Conservation (phyloP, 2,329 filamentous ascomycete species). For the Rhynchosporium graminicola region DNA sequence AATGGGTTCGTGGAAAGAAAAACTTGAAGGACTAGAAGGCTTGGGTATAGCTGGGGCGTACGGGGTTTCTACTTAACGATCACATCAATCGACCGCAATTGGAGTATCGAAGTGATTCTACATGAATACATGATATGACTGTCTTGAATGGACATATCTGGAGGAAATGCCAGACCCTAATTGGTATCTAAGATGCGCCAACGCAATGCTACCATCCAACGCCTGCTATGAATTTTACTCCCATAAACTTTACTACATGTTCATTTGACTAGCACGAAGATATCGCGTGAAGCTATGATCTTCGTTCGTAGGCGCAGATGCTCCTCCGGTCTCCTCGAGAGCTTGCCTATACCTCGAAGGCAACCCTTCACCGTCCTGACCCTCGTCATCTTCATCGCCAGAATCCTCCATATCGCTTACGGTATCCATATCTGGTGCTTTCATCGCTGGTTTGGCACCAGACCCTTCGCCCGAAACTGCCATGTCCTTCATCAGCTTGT, state of each 20-base stretch:
- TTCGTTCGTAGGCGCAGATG: slow-evolving; percentile 39
- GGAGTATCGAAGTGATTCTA: background rate
- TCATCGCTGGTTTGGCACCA: slow-evolving; percentile 40
- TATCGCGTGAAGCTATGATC: slow-evolving; percentile 42
- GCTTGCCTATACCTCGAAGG: slow-evolving; percentile 77
- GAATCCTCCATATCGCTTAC: slow-evolving; percentile 45
- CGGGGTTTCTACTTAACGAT: slow-evolving; percentile 12
- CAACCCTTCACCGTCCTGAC: slow-evolving; percentile 65
- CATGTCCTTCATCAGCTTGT: slow-evolving; percentile 96
- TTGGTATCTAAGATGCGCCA: slow-evolving; percentile 39
- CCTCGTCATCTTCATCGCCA: slow-evolving; percentile 59
- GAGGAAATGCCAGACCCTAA: slow-evolving; percentile 14
- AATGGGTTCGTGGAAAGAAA: background rate
- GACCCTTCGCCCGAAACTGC: slow-evolving; percentile 50
- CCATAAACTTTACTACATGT: slow-evolving; percentile 28
- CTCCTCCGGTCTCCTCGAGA: slow-evolving; percentile 53
- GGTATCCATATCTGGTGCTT: slow-evolving; percentile 42
- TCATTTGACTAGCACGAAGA: slow-evolving; percentile 40
- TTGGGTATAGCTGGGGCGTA: slow-evolving; percentile 22
- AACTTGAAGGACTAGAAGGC: background rate
- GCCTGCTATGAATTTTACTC: slow-evolving; percentile 20
- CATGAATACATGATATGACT: background rate
- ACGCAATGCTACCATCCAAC: slow-evolving; percentile 36
- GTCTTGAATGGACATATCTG: background rate
- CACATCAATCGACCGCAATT: background rate